Conservation (phyloP, 768 basidiomycete species). For the Boletus rex-veris region DNA sequence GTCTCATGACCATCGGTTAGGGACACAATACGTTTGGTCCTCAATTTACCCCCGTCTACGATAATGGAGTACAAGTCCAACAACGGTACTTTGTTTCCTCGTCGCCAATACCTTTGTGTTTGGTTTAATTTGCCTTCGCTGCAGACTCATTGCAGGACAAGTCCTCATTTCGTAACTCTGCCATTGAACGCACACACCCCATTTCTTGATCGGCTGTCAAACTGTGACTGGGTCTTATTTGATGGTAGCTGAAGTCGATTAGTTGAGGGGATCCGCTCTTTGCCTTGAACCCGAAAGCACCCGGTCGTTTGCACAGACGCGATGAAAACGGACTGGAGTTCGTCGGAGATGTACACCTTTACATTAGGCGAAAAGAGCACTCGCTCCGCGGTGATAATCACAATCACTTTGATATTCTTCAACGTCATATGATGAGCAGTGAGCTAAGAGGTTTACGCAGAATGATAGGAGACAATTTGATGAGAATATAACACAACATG, state of each 20-base stretch:
- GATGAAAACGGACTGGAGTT: constrained; percentile 1
- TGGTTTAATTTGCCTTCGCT: neutral
- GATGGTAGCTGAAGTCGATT: neutral
- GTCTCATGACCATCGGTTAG: constrained; percentile 36
- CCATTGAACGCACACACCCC: constrained; percentile 43
- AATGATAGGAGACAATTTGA: neutral
- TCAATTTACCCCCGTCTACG: constrained; percentile 73
- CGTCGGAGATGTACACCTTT: constrained; percentile 15
- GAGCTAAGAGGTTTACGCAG: neutral
- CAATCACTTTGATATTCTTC: constrained; percentile 3
- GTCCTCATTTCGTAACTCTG: constrained; percentile 75
- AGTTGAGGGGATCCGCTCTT: neutral
- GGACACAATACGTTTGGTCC: constrained; percentile 72
- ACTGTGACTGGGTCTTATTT: neutral
- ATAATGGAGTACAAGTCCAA: constrained; percentile 96
- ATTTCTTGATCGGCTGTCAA: constrained; percentile 10
- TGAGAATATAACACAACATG: constrained; percentile 11
- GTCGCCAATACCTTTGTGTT: neutral
- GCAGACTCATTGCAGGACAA: constrained; percentile 87
- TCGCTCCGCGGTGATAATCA: neutral
- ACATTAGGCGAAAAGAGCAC: neutral
- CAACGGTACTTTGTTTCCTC: constrained; percentile 49
- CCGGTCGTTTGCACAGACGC: constrained; percentile 1
- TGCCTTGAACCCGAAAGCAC: neutral
- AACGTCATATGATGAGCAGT: neutral